Conservation (phyloP, 2,329 filamentous ascomycete species). For the Aspergillus brasiliensis region DNA sequence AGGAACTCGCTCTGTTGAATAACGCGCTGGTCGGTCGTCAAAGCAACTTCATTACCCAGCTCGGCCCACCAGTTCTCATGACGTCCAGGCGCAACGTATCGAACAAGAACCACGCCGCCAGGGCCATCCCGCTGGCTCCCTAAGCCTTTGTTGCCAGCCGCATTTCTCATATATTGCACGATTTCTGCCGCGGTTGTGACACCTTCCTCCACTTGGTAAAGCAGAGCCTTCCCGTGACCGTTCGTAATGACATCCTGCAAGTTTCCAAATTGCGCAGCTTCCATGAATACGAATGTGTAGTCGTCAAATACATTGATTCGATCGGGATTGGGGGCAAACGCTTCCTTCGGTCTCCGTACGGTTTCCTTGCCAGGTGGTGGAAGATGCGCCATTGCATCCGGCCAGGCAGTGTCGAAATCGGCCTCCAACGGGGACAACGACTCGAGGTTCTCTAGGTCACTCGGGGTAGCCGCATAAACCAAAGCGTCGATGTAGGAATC, state of each 20-base stretch:
- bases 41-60: constrained; percentile 69
- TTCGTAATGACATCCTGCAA: constrained; percentile 73
- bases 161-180: constrained; percentile 71
- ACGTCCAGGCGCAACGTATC: constrained; percentile 64
- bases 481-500: constrained; percentile 73
- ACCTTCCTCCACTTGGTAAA: constrained; percentile 62
- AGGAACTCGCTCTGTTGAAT: constrained; percentile 91
- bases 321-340: constrained; percentile 69
- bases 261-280: constrained; percentile 72
- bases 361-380: constrained; percentile 77
- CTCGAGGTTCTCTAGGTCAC: constrained; percentile 54
- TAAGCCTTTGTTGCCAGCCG: constrained; percentile 72
- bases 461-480: constrained; percentile 58
- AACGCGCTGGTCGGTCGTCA: constrained; percentile 75
- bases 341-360: constrained; percentile 64
- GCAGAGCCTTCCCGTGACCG: constrained; percentile 79
- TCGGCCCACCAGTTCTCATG: constrained; percentile 67
- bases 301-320: constrained; percentile 77
- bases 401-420: constrained; percentile 80
- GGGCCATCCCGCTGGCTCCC: constrained; percentile 65
- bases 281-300: constrained; percentile 87
- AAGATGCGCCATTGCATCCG: constrained; percentile 69
- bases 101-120: constrained; percentile 74
- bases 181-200: constrained; percentile 74
- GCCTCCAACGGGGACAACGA: constrained; percentile 65